Percentiles rank a stretch among this genome's conserved stretches.
Evolutionary conservation across 2,329 filamentous ascomycete genomes (phyloP).

Genomic region (Knoxdaviesia capensis): DNA sequence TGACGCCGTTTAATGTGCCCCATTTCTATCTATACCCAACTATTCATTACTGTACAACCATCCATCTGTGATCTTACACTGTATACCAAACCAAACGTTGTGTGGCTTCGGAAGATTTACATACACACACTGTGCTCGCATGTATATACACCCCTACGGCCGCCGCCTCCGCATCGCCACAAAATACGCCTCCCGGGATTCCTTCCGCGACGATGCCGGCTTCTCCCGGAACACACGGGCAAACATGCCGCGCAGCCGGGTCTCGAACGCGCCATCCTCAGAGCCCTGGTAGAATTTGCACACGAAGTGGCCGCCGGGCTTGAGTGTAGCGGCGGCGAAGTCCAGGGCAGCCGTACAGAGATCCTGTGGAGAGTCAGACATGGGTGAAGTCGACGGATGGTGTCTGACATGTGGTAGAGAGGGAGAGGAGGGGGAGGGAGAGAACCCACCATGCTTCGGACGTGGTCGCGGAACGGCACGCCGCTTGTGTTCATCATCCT

Average conservation of each 20-base stretch:
- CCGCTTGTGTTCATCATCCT: conserved; percentile 99
- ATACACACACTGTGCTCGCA: too few species aligned
- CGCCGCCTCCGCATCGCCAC: conserved; percentile 53
- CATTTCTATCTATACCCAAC: too few species aligned
- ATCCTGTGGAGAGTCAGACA: conserved; percentile 35
- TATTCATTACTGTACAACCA: too few species aligned
- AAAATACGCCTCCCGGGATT: conserved; percentile 74
- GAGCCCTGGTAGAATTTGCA: conserved; percentile 94
- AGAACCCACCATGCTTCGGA: conserved; percentile 69
- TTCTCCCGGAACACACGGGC: conserved; percentile 68
- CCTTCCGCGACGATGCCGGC: conserved; percentile 74
- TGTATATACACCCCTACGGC: too few species aligned
- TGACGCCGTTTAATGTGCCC: too few species aligned
- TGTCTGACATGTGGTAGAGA: not conserved
- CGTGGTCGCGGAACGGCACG: conserved; percentile 68
- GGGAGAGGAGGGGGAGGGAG: not conserved
- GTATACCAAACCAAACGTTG: too few species aligned
- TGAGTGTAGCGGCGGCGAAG: conserved; percentile 73
- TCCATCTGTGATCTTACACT: too few species aligned
- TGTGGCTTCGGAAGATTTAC: too few species aligned
- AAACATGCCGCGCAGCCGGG: conserved; percentile 56
- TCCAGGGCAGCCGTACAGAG: conserved; percentile 63
- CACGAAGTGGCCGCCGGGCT: conserved; percentile 69
- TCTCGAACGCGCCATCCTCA: conserved; percentile 68
- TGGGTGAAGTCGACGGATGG: not conserved